phyloP scores from a whole-genome alignment of 1,284 basidiomycete genomes.

The Pascua guehoae region DNA sequence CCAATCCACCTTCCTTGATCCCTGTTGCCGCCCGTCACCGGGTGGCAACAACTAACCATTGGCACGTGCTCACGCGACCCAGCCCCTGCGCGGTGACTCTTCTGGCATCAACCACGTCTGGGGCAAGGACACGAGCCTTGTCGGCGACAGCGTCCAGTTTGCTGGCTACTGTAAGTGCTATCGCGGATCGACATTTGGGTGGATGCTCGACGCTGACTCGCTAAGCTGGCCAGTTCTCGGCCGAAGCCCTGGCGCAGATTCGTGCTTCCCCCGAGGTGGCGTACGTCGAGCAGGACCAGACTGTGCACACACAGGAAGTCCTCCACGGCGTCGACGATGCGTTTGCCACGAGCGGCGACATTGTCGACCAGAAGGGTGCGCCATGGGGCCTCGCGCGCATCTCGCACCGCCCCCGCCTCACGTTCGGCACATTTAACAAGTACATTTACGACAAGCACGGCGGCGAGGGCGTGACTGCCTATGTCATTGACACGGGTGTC shows the following conservation, averaged over 20 bases:
- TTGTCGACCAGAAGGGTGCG: slow-evolving; percentile 65
- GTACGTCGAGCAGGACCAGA: slow-evolving; percentile 88
- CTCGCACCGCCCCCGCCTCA: slow-evolving; percentile 76
- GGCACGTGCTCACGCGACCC: slow-evolving; percentile 3
- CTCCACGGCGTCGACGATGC: slow-evolving; percentile 38
- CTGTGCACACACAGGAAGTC: slow-evolving; percentile 67
- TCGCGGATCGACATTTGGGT: background rate
- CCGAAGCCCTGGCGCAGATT: slow-evolving; percentile 70
- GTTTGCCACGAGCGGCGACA: slow-evolving; percentile 26
- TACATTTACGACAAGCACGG: slow-evolving; percentile 73
- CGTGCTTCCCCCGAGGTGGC: slow-evolving; percentile 85
- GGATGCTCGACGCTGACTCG: background rate
- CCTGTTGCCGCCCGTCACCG: background rate
- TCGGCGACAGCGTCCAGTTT: slow-evolving; percentile 33
- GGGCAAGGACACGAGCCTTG: slow-evolving; percentile 2
- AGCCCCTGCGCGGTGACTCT: slow-evolving; percentile 37
- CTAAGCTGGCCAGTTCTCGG: slow-evolving; percentile 72
- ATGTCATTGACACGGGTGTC: slow-evolving; percentile 62
- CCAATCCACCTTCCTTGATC: background rate
- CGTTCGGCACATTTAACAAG: slow-evolving; percentile 78
- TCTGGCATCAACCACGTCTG: slow-evolving; percentile 47
- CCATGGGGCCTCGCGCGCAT: slow-evolving; percentile 98
- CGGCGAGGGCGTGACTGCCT: slow-evolving; percentile 88
- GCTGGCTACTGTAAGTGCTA: slow-evolving; percentile 43
- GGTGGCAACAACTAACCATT: background rate